Base-by-base conservation (phyloP, 306 rosid genomes). In the Phaseolus lunatus region DNA sequence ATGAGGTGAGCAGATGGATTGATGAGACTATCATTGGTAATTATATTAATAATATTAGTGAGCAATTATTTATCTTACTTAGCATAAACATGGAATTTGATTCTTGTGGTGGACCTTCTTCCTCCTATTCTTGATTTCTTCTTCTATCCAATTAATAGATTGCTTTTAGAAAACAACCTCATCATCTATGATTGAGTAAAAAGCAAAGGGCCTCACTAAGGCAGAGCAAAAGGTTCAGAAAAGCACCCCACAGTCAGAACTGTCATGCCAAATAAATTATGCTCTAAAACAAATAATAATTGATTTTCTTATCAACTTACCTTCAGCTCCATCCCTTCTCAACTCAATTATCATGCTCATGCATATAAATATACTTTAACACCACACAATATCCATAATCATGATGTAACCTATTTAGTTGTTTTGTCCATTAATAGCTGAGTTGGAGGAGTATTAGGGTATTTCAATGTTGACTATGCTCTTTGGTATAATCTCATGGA, bases 161-260 rank as follows among this genome's bases (percentile, higher is more conserved):
- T 63, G 62, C 19, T 18, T 72, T 84, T 47, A 54, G 65, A 77
- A 81, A 84, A 72, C 53, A 67, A 67, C 58, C 70, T 43, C 43
- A 59, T 31, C 68, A 81, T 85, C 56, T 80, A 63, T 85, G 79
- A 85, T 78, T 81, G 76, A 73, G 63, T 19, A 69, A 35, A 54
- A 85, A 61, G 66, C 47, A 67, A 45, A 39, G 59, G 9, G 49
- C 45, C 57, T 23, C 19, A 52, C 35, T 27, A 39, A 72, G 33
- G 24, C 15, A 19, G 0, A 41, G 62, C 57, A 49, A 44, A 37
- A 72, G 56, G 71, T 69, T 78, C 26, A 44, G 65, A 62, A 39
- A 31, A 50, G 49, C 67, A 69, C 63, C 53, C 14, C 74, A 54
- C 10, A 7, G 39, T 43, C 78, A 78, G 64, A 73, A 84, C 69